Conservation (phyloP, 2,329 filamentous ascomycete genomes). For the Eurotiales sp. region DNA sequence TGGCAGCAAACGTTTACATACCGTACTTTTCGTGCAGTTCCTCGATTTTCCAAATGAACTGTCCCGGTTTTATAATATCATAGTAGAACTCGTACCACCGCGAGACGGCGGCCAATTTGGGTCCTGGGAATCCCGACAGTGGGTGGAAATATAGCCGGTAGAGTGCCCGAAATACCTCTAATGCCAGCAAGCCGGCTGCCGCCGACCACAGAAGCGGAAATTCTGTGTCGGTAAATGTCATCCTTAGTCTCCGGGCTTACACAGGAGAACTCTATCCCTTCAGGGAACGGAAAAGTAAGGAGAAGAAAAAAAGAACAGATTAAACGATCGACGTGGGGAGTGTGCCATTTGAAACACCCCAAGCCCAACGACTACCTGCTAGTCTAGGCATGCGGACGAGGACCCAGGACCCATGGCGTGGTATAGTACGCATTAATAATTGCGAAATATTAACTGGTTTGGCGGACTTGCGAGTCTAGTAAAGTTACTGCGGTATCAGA, state of each 20-base stretch:
- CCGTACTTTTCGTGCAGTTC: slow-evolving; percentile 34
- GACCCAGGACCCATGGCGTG: too few species aligned
- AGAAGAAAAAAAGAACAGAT: not conserved
- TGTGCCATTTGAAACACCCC: too few species aligned
- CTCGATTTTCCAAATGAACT: slow-evolving; percentile 34
- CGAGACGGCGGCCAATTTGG: slow-evolving; percentile 29
- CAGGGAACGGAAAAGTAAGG: too few species aligned
- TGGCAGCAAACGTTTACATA: slow-evolving; percentile 11
- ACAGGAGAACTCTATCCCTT: too few species aligned
- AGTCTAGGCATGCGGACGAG: too few species aligned
- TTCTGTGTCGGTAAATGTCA: slow-evolving; percentile 22
- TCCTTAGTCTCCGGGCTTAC: too few species aligned
- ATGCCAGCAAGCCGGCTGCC: slow-evolving; percentile 15
- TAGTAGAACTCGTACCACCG: slow-evolving; percentile 35
- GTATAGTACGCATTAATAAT: too few species aligned
- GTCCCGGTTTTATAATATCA: slow-evolving; percentile 30
- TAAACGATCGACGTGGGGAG: too few species aligned
- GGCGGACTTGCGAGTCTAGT: too few species aligned
- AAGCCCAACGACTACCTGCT: too few species aligned
- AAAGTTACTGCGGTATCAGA: too few species aligned
- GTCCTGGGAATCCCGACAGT: slow-evolving; percentile 28
- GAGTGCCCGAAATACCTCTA: slow-evolving; percentile 12
- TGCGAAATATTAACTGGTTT: too few species aligned
- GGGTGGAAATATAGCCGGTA: slow-evolving; percentile 33
- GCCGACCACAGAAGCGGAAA: slow-evolving; percentile 42